Base-by-base conservation (phyloP, 345 rosid genomes). In the Cardamine occulta region DNA sequence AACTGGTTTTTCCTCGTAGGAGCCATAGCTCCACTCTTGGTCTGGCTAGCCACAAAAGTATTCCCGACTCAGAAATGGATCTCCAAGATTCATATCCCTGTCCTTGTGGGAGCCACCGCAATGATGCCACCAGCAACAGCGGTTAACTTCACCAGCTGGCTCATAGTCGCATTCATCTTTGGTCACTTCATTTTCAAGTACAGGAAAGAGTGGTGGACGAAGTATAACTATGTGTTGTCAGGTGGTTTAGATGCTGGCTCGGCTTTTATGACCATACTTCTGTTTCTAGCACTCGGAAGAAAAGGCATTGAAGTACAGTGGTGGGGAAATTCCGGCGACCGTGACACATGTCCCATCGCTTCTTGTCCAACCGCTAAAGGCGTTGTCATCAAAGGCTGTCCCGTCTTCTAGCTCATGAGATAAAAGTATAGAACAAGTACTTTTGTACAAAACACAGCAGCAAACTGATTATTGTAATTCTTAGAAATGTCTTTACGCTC, bases 51-150 rank as follows among this genome's bases (percentile, higher is more conserved):
- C 0, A 82, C 87, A 53, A 89, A 87, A 61, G 68, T 74, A 7
- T 93, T 88, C 73, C 96, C 98, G 0, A 4, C 49, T 19, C 78
- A 80, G 73, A 67, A 68, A 70, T 91, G 98, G 98, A 85, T 93
- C 13, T 37, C 80, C 5, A 68, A 69, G 51, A 84, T 93, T 72
- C 85, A 88, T 82, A 82, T 89, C 82, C 98, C 96, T 0, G 88
- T 93, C 12, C 77, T 93, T 15, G 37, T 93, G 9, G 96, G 98
- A 35, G 80, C 91, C n/a, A 89, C 93, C 0, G 79, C 86, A 6
- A 82, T 88, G 83, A 88, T 93, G 93, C 98, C 98, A 0, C 95
- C 98, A 0, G 98, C 98, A 15, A 45, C 83, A 2, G 86, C 98
- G 1, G 88, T 93, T 55, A 91, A 93, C 86, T 91, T 70, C 86